Evolutionary conservation across 169 alveolate species (phyloP), one percentile per base, ranked within the genome.

Genomic region (Eimeria necatrix): DNA sequence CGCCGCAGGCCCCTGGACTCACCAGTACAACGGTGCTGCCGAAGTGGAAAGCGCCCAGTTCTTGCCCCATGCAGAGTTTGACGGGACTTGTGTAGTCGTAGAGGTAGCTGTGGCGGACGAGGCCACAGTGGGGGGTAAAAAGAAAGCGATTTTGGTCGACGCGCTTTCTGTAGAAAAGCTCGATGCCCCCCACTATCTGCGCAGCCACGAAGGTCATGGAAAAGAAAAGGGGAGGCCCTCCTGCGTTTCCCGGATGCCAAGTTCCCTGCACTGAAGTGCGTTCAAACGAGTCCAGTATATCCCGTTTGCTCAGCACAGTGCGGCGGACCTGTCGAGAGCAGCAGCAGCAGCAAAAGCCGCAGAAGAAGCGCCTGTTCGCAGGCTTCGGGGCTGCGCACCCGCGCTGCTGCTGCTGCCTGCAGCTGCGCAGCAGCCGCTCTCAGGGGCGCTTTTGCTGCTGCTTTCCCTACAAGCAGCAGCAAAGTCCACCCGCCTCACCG

Each of bases 171-270:
- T 84, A 91, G 12, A 24, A n/a, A 10, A 91, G 78, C 41, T 41
- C 20, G 51, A 91, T 46, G 41, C 95, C 95, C 32, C 95, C 95
- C 32, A 91, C 95, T 68, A 91, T 51, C 7, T 18, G 18, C n/a
- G 95, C 95, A 20, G 95, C 95, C 56, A 91, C 95, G 22, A 91
- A 20, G 9, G 91, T 91, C 91, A 91, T 70, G 3, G 95, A 91
- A 59, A 91, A 91, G 10, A 91, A 91, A 61, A 91, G 64, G 1
- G 24, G 64, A 16, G 41, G 46, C 32, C 91, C 95, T 26, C 70
- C 89, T 10, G 10, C 76, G 16, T 76, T 56, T 41, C 60, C 80
- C 16, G 95, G 95, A 22, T 59, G 53, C 95, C 95, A 91, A 41
- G 18, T 18, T 0, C 95, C 95, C 22, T 73, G 70, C n/a, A 91